Conservation (phyloP, 371 early-diverging fungal species). For the Mortierella sp. region DNA sequence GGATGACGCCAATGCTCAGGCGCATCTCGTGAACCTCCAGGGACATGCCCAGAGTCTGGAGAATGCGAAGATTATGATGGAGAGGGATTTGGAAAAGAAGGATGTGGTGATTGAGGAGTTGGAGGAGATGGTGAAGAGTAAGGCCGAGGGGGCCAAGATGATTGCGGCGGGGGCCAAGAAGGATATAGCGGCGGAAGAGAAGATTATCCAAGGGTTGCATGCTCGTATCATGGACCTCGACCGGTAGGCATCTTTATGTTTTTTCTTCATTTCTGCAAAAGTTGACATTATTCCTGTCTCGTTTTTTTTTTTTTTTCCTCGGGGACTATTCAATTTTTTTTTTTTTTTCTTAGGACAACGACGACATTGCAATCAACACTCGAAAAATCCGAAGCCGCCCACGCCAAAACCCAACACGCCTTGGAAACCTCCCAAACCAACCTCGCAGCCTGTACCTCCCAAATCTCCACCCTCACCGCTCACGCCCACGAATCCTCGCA, state of each 20-base stretch:
- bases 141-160: not conserved
- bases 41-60: conserved; percentile 20
- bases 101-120: conserved; percentile 11
- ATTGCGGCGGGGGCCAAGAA: not conserved
- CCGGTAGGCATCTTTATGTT: not conserved
- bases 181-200: conserved; percentile 14
- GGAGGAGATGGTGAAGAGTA: not conserved
- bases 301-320: not conserved
- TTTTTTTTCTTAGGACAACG: not conserved
- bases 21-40: not conserved
- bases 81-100: not conserved
- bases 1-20: conserved; percentile 7
- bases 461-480: too few relatives aligned
- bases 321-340: not conserved
- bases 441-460: not conserved
- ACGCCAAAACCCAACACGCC: not conserved
- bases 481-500: too few relatives aligned
- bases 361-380: not conserved
- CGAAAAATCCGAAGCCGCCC: not conserved
- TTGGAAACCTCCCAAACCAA: not conserved
- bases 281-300: not conserved
- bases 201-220: not conserved
- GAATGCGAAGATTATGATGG: conserved; percentile 2
- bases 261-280: not conserved
- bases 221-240: not conserved